Conservation (phyloP, 164 flowering plant genomes). For the Aristolochia fimbriata region DNA sequence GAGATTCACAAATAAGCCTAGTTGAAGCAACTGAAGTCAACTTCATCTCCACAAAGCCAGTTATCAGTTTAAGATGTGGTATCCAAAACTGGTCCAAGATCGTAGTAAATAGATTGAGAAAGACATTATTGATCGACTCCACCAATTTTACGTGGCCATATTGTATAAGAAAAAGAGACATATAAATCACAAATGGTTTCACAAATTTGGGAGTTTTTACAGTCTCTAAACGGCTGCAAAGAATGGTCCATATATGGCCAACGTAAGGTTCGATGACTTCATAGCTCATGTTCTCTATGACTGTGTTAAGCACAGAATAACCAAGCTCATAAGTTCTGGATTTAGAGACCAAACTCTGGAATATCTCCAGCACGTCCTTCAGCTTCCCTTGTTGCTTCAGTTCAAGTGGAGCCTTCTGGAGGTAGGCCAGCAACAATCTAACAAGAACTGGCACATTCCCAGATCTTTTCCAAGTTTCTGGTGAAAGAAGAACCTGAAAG, state of each 20-base stretch:
- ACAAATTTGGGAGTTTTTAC: conserved; percentile 43
- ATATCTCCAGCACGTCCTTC: conserved; percentile 70
- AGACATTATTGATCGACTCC: conserved; percentile 62
- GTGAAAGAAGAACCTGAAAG: conserved; percentile 57
- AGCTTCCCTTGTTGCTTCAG: conserved; percentile 57
- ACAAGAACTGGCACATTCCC: conserved; percentile 93
- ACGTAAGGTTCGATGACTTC: conserved; percentile 53
- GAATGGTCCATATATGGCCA: conserved; percentile 51
- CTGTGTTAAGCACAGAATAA: conserved; percentile 89
- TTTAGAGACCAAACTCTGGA: conserved; percentile 41
- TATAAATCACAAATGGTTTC: conserved; percentile 67
- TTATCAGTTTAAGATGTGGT: conserved; percentile 71
- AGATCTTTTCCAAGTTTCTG: conserved; percentile 68
- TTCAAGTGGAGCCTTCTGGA: conserved; percentile 77
- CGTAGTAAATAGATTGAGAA: conserved; percentile 37
- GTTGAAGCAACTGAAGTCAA: conserved; percentile 79
- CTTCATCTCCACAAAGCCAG: conserved; percentile 67
- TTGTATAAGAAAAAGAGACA: conserved; percentile 87
- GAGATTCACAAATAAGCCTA: conserved; percentile 71
- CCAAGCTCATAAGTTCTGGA: conserved; percentile 79
- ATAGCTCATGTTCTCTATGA: conserved; percentile 68
- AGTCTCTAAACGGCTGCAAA: conserved; percentile 47
- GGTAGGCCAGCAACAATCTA: conserved; percentile 86
- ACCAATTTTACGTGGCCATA: conserved; percentile 56
- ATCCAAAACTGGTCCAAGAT: conserved; percentile 82